Percentiles rank a stretch among this genome's conserved stretches.
phyloP scores from a whole-genome alignment of 1,284 basidiomycete genomes.

The Peniophora sp. region DNA sequence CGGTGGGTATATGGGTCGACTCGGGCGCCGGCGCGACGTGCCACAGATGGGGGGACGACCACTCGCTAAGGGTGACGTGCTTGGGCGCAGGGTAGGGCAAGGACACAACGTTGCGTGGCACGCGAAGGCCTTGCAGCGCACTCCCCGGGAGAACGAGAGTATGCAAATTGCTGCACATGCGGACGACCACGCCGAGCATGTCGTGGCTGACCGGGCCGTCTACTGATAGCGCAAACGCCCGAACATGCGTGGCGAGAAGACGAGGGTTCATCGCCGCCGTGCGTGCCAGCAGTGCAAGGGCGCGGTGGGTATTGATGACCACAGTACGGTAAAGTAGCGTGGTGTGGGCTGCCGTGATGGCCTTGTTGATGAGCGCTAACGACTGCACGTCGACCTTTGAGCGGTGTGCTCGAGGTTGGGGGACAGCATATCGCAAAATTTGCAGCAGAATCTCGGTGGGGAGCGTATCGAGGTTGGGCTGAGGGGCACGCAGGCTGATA shows the following conservation, averaged over 20 bases:
- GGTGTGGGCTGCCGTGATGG: constrained; percentile 5
- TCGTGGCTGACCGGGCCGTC: constrained; percentile 4
- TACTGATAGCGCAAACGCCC: constrained; percentile 24
- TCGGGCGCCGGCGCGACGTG: neutral
- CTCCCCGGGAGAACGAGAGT: constrained; percentile 7
- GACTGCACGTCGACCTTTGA: constrained; percentile 14
- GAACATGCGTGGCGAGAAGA: constrained; percentile 25
- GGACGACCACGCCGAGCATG: constrained; percentile 1
- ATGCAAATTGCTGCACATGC: constrained; percentile 2
- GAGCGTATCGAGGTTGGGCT: constrained; percentile 12
- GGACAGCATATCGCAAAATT: constrained; percentile 26
- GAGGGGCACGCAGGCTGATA: neutral
- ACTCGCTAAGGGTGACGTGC: constrained; percentile 10
- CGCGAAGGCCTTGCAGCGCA: neutral
- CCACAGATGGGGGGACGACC: neutral
- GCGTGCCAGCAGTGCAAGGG: constrained; percentile 25
- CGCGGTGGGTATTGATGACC: constrained; percentile 21
- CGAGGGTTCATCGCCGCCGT: constrained; percentile 21
- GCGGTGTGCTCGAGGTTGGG: constrained; percentile 11
- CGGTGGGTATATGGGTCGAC: neutral
- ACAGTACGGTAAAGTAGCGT: constrained; percentile 16
- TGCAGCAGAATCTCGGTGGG: constrained; percentile 23
- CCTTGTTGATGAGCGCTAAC: constrained; percentile 20
- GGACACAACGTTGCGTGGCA: constrained; percentile 4
- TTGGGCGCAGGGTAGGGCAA: constrained; percentile 2